These are phyloP conservation scores for Candida takata DNA, from an alignment of 805 yeast species.

Conservation along the genomic window DNA sequence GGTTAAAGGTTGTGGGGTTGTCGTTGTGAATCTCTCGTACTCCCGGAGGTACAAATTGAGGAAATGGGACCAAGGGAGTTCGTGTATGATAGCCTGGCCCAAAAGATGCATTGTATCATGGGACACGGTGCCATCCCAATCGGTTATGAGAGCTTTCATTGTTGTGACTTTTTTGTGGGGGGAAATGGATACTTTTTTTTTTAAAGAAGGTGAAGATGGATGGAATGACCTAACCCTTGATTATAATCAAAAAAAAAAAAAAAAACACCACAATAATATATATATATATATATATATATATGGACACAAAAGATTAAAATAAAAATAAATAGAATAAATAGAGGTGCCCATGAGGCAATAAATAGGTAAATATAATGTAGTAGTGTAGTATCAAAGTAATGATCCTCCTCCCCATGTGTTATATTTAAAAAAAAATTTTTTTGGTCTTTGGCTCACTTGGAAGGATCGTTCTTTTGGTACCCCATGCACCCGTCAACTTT, in stretches of 20 bases:
- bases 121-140: constrained; percentile 67
- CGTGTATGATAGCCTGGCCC: constrained; percentile 39
- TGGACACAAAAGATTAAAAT: too few species aligned
- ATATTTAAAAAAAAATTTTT: too few species aligned
- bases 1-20: constrained; percentile 27
- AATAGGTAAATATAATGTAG: constrained; percentile 5
- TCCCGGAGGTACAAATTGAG: constrained; percentile 34
- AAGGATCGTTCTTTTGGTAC: constrained; percentile 85
- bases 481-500: constrained; percentile 67
- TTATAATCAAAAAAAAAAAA: too few species aligned
- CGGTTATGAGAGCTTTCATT: constrained; percentile 34
- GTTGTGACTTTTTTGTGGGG: too few species aligned
- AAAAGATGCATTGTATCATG: constrained; percentile 47
- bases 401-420: too few species aligned
- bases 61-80: constrained; percentile 37
- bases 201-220: too few species aligned
- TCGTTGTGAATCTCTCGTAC: constrained; percentile 25
- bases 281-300: too few species aligned
- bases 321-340: constrained; percentile 1
- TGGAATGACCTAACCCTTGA: too few species aligned
- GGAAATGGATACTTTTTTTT: too few species aligned
- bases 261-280: too few species aligned
- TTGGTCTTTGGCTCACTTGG: constrained; percentile 39
- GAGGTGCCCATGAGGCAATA: neutral
- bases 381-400: too few species aligned